Conservation (phyloP, 169 alveolate species). For the Plasmodium gonderi region DNA sequence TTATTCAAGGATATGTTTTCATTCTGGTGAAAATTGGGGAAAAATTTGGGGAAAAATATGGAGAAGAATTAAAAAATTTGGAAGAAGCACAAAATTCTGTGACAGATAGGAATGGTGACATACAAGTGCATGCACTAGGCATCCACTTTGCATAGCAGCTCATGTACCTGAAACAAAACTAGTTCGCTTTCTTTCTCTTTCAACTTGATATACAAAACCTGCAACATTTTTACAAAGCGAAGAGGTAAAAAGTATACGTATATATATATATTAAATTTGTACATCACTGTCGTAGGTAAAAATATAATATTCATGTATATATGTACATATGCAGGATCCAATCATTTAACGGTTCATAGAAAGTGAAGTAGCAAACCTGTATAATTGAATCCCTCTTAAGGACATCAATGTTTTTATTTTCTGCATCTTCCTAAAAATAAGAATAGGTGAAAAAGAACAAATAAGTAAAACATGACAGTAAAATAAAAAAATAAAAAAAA, state of each 20-base stretch:
- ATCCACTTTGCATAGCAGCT: background rate
- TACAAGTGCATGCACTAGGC: too few relatives aligned
- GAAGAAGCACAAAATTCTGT: background rate
- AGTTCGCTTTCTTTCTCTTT: conserved; percentile 41
- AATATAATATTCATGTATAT: too few relatives aligned
- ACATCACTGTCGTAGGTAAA: too few relatives aligned
- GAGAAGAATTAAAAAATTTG: background rate
- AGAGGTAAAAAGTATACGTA: background rate
- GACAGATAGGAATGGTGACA: too few relatives aligned
- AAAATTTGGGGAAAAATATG: background rate
- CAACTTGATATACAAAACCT: conserved; percentile 42
- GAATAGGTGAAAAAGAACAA: background rate
- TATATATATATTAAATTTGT: too few relatives aligned
- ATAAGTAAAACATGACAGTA: background rate
- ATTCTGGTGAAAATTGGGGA: conserved; percentile 1
- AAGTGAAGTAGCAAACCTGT: conserved; percentile 22
- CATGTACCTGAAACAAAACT: conserved; percentile 20
- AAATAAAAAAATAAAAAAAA: background rate
- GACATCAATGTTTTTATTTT: conserved; percentile 6
- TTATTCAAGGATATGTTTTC: conserved; percentile 43
- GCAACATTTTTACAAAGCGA: background rate
- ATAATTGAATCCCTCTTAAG: conserved; percentile 52
- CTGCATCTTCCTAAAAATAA: conserved; percentile 23
- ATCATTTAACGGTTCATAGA: too few relatives aligned
- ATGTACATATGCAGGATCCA: background rate